Evolutionary conservation across 441 rosid species (phyloP).

Genomic region (Croton setiger): DNA sequence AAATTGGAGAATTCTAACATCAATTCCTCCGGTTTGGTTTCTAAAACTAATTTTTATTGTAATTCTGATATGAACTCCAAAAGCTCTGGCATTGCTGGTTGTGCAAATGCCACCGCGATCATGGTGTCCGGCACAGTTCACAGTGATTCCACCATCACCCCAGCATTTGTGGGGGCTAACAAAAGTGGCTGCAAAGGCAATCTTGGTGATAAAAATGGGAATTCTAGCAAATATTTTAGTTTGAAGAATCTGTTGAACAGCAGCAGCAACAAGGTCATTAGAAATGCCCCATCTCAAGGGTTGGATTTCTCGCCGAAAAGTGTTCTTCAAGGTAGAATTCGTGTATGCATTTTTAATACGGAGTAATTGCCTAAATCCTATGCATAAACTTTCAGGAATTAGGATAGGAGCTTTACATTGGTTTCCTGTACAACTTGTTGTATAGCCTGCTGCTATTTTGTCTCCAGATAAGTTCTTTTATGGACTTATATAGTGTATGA

Average conservation of each 20-base stretch:
- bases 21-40: background rate
- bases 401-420: no score
- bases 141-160: constrained; percentile 24
- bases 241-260: constrained; percentile 14
- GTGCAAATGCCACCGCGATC: background rate
- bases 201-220: constrained; percentile 22
- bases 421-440: no score
- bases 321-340: constrained; percentile 57
- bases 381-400: no score
- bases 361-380: no score
- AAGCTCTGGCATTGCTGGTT: background rate
- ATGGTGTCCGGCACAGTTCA: constrained; percentile 1
- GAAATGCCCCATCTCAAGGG: constrained; percentile 24
- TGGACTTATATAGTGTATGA: no score
- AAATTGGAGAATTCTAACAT: constrained; percentile 21
- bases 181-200: constrained; percentile 10
- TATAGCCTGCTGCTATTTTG: no score
- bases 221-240: constrained; percentile 21
- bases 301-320: constrained; percentile 57
- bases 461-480: no score
- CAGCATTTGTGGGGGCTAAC: constrained; percentile 12
- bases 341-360: background rate
- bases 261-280: constrained; percentile 27
- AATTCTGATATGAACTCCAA: constrained; percentile 12
- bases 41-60: constrained; percentile 24